Evolutionary conservation across 805 yeast genomes (phyloP).

Genomic region (Schwanniomyces occidentalis): DNA sequence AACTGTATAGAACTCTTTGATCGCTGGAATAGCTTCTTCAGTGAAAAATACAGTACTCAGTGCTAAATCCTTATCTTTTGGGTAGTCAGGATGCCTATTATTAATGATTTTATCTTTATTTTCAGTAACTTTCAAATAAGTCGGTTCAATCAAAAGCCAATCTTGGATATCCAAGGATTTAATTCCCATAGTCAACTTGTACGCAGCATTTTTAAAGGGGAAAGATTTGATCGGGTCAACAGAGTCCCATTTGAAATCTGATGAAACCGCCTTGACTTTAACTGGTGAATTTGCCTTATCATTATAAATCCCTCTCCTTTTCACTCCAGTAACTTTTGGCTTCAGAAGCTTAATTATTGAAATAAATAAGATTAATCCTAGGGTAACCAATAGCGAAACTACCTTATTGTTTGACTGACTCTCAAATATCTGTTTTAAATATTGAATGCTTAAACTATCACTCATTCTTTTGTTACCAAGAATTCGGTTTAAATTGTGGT

Average conservation of each 20-base stretch:
- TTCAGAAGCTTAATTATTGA: too few relatives aligned
- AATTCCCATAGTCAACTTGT: constrained; percentile 65
- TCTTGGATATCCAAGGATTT: constrained; percentile 38
- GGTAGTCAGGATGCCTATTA: constrained; percentile 35
- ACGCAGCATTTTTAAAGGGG: constrained; percentile 63
- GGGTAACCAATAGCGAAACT: too few relatives aligned
- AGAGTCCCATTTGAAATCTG: constrained; percentile 28
- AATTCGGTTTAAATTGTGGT: too few relatives aligned
- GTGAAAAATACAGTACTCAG: constrained; percentile 31
- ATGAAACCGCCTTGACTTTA: constrained; percentile 16
- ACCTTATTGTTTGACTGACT: too few relatives aligned
- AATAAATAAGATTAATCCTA: too few relatives aligned
- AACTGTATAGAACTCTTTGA: constrained; percentile 34
- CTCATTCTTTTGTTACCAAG: too few relatives aligned
- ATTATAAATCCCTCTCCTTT: too few relatives aligned
- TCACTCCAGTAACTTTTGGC: too few relatives aligned
- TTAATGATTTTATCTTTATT: constrained; percentile 28
- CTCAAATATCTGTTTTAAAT: too few relatives aligned
- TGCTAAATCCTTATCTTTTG: constrained; percentile 23
- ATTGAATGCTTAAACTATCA: too few relatives aligned
- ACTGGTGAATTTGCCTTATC: constrained; percentile 10
- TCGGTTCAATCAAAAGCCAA: constrained; percentile 42
- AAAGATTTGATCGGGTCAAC: constrained; percentile 24
- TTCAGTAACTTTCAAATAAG: constrained; percentile 26
- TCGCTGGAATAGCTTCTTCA: constrained; percentile 34